Conservation (phyloP, 73 alveolate species). For the Tetrahymena thermophila region DNA sequence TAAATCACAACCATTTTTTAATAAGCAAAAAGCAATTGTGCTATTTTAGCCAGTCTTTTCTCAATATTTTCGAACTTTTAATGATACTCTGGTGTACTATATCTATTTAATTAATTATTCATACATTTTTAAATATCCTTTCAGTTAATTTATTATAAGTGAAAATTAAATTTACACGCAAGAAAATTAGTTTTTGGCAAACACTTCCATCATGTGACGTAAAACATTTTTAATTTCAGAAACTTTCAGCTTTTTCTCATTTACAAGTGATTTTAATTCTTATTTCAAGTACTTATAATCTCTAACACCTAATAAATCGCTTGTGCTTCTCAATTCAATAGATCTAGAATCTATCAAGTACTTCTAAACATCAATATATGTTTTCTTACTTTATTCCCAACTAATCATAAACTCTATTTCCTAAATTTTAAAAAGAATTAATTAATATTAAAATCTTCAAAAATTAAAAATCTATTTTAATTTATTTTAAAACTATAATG, state of each 20-base stretch:
- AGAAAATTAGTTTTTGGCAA: background rate
- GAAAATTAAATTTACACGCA: background rate
- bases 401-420: background rate
- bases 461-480: too few species aligned
- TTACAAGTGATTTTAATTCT: background rate
- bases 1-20: background rate
- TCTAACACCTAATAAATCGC: background rate
- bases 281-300: background rate
- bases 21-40: background rate
- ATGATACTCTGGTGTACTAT: background rate
- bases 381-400: background rate
- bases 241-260: background rate
- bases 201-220: background rate
- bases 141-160: background rate
- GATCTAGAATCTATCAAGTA: background rate
- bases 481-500: too few species aligned
- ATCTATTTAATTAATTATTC: background rate
- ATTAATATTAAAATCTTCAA: too few species aligned
- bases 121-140: too few species aligned
- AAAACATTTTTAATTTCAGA: background rate
- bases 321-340: background rate
- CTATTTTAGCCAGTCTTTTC: background rate
- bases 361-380: background rate
- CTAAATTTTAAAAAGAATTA: background rate
- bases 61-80: background rate